Evolutionary conservation across 2,329 filamentous ascomycete species (phyloP).

Genomic region (Bertia moriformis): DNA sequence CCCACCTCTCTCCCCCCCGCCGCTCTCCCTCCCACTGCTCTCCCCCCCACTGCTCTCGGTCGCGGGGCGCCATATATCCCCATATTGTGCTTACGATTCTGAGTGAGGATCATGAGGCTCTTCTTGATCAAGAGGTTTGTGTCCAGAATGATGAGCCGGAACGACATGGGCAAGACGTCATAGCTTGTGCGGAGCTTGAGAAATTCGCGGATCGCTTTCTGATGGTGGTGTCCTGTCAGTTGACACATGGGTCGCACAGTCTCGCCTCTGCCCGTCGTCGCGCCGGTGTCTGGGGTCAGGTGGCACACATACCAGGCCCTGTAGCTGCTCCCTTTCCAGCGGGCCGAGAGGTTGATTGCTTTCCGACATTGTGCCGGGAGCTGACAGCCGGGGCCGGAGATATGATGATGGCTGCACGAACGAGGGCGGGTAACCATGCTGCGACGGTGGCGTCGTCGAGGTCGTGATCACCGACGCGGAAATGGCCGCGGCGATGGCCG

Average conservation of each 20-base stretch:
- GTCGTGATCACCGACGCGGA: not conserved
- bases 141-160: constrained; percentile 89
- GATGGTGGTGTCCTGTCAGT: too few relatives aligned
- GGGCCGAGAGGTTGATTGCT: constrained; percentile 34
- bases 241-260: too few relatives aligned
- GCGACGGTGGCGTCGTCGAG: not conserved
- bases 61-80: not conserved
- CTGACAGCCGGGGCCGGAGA: constrained; percentile 22
- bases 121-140: constrained; percentile 92
- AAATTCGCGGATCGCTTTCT: constrained; percentile 89
- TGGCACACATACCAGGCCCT: constrained; percentile 63
- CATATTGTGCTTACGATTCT: constrained; percentile 60
- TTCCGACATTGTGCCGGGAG: constrained; percentile 24
- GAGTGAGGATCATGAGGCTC: constrained; percentile 84
- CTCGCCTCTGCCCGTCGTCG: constrained; percentile 2
- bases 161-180: constrained; percentile 90
- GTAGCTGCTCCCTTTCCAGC: constrained; percentile 63
- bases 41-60: not conserved
- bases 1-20: constrained; percentile 4
- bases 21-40: constrained; percentile 1
- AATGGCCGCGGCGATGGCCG: constrained; percentile 13
- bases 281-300: constrained; percentile 5
- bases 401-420: constrained; percentile 48
- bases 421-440: constrained; percentile 31
- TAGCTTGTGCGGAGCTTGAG: constrained; percentile 93